Percentiles rank a stretch among this genome's conserved stretches.
phyloP scores from a whole-genome alignment of 192 early-diverging fungal genomes.

The Linnemannia schmuckeri region DNA sequence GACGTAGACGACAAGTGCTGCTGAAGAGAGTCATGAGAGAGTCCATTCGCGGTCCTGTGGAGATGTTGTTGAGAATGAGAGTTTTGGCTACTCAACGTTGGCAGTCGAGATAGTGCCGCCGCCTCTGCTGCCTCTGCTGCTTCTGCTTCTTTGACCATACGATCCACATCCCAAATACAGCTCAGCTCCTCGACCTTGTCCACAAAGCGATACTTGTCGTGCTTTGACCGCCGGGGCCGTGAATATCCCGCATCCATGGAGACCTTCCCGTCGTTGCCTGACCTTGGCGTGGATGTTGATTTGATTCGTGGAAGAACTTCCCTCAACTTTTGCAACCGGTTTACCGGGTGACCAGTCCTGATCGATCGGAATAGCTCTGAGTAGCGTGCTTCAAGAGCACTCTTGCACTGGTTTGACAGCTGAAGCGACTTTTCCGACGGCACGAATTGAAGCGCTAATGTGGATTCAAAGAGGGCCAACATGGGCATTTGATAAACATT shows the following conservation, averaged over 20 bases:
- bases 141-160: slow-evolving; percentile 18
- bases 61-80: slow-evolving; percentile 25
- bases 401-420: slow-evolving; percentile 42
- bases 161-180: slow-evolving; percentile 57
- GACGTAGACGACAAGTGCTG: slow-evolving; percentile 15
- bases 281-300: slow-evolving; percentile 7
- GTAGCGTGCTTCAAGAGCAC: slow-evolving; percentile 31
- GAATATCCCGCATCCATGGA: slow-evolving; percentile 20
- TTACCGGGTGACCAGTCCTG: slow-evolving; percentile 35
- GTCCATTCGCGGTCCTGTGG: background rate
- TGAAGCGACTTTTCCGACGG: slow-evolving; percentile 49
- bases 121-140: slow-evolving; percentile 12
- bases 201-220: slow-evolving; percentile 45
- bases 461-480: background rate
- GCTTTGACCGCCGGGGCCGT: slow-evolving; percentile 25
- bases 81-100: background rate
- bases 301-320: slow-evolving; percentile 37
- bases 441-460: slow-evolving; percentile 29
- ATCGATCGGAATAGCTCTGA: slow-evolving; percentile 42
- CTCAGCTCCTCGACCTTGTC: slow-evolving; percentile 52
- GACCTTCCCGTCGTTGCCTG: slow-evolving; percentile 19
- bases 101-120: background rate
- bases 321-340: slow-evolving; percentile 27
- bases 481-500: background rate
- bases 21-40: background rate